phyloP scores from a whole-genome alignment of 352 stramenopile genomes.

The Phytophthora meadii region DNA sequence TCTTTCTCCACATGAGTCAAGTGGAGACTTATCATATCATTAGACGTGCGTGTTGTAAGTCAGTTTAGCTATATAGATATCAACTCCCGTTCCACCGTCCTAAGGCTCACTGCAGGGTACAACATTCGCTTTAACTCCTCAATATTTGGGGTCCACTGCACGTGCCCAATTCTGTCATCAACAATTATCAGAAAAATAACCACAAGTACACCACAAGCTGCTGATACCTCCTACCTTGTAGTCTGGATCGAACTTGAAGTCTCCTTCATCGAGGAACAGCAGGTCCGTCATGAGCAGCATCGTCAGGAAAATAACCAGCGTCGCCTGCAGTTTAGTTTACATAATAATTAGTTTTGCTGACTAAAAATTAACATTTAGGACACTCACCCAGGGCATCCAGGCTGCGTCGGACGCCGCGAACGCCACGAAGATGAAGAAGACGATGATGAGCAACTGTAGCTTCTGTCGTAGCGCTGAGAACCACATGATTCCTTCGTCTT shows the following conservation, averaged over 20 bases:
- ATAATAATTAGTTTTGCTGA: not conserved
- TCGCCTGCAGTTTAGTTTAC: conserved; percentile 47
- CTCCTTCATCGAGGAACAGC: conserved; percentile 70
- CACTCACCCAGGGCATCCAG: conserved; percentile 87
- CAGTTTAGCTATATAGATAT: conserved; percentile 42
- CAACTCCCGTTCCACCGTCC: conserved; percentile 4
- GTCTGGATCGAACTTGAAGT: conserved; percentile 87
- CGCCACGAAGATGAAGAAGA: conserved; percentile 87
- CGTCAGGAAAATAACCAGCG: conserved; percentile 76
- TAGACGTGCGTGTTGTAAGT: conserved; percentile 17
- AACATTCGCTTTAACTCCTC: conserved; percentile 6
- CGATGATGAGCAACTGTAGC: conserved; percentile 80
- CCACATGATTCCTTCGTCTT: conserved; percentile 58
- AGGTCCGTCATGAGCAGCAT: conserved; percentile 79
- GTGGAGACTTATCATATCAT: conserved; percentile 11
- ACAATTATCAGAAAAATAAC: conserved; percentile 21
- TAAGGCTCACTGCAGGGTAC: not conserved
- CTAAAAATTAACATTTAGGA: conserved; percentile 1
- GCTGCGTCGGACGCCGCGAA: conserved; percentile 74
- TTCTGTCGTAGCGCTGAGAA: conserved; percentile 81
- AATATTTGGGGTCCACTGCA: conserved; percentile 82
- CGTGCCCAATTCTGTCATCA: conserved; percentile 72
- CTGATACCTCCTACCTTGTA: conserved; percentile 68
- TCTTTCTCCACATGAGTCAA: conserved; percentile 3
- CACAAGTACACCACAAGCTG: conserved; percentile 7